Conservation (phyloP, 2,329 filamentous ascomycete genomes). For the Aspergillus sp. region DNA sequence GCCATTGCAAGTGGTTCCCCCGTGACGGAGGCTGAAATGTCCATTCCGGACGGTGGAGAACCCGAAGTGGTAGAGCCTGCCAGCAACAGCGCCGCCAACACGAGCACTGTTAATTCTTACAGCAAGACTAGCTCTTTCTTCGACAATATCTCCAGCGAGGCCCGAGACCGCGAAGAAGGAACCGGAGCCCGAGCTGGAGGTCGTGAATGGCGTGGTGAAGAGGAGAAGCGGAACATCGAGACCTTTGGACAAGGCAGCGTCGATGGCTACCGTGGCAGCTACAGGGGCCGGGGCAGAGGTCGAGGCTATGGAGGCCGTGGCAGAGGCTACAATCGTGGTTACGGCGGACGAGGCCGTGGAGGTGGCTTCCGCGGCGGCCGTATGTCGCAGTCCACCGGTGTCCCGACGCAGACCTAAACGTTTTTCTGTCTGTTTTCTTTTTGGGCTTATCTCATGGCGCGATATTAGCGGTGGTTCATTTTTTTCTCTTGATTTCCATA, state of each 20-base stretch:
- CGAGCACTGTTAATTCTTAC: conserved; percentile 55
- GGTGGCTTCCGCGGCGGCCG: conserved; percentile 37
- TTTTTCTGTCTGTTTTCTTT: conserved; percentile 2
- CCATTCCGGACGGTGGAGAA: conserved; percentile 35
- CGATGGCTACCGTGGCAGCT: conserved; percentile 77
- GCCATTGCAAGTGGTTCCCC: conserved; percentile 76
- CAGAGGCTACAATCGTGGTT: conserved; percentile 44
- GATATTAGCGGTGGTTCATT: conserved; percentile 16
- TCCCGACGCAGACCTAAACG: conserved; percentile 28
- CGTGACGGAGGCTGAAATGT: conserved; percentile 49
- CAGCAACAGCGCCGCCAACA: conserved; percentile 25
- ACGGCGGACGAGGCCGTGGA: conserved; percentile 23
- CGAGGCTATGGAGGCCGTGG: conserved; percentile 46
- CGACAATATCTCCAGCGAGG: conserved; percentile 94
- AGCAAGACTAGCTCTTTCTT: conserved; percentile 92
- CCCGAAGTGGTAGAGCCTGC: conserved; percentile 30
- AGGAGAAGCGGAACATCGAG: conserved; percentile 93
- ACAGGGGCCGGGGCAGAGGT: conserved; percentile 60
- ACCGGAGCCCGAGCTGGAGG: conserved; percentile 64
- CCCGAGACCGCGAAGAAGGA: conserved; percentile 79
- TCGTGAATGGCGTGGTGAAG: conserved; percentile 84
- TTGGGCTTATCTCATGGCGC: conserved; percentile 6
- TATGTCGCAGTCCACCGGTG: conserved; percentile 34
- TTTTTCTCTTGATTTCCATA: conserved; percentile 5
- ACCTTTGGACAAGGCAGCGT: conserved; percentile 97